Conservation (phyloP, 164 flowering plant genomes). For the Vitis labrusca region DNA sequence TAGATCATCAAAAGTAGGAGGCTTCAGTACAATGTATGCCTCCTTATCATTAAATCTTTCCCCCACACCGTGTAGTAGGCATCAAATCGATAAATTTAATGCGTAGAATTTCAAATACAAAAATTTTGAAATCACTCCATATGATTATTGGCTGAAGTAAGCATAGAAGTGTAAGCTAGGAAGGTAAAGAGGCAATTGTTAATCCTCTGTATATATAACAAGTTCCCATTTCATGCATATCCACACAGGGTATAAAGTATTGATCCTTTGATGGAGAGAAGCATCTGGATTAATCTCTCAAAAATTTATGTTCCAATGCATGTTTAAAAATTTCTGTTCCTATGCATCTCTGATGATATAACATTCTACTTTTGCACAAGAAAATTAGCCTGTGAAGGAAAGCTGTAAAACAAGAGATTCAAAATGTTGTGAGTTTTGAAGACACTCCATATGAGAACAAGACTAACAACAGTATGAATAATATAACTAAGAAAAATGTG, state of each 20-base stretch:
- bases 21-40: slow-evolving; percentile 24
- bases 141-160: no score
- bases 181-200: neutral
- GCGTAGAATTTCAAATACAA: neutral
- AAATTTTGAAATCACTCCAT: no score
- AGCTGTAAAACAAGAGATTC: neutral
- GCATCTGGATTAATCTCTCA: no score
- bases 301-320: no score
- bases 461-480: neutral
- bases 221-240: no score
- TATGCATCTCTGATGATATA: no score
- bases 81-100: neutral
- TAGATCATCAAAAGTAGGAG: slow-evolving; percentile 20
- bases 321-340: no score
- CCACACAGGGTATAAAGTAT: no score
- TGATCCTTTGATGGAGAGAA: no score
- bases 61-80: slow-evolving; percentile 1
- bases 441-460: no score
- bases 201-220: neutral
- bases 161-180: no score
- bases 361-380: no score
- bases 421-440: neutral
- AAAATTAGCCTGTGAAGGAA: neutral
- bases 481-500: neutral
- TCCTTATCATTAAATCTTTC: slow-evolving; percentile 18